Evolutionary conservation across 1,284 basidiomycete species (phyloP).

Genomic region (Pyrrhoderma noxium): DNA sequence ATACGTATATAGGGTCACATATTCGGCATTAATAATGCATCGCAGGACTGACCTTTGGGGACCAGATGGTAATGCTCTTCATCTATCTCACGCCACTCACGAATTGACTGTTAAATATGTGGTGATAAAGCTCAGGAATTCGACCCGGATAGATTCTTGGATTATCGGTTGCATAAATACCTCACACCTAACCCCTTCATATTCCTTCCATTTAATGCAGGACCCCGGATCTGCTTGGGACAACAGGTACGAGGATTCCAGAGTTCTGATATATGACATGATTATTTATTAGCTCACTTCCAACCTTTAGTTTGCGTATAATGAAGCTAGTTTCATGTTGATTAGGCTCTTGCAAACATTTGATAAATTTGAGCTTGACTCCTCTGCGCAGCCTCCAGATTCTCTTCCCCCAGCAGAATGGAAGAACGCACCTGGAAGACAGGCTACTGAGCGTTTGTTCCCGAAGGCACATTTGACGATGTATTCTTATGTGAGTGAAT

Average conservation of each 20-base stretch:
- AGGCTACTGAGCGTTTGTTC: constrained; percentile 10
- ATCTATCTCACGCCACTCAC: background rate
- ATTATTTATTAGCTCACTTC: too few relatives aligned
- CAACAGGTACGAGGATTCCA: constrained; percentile 35
- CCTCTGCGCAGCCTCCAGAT: constrained; percentile 37
- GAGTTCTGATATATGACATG: too few relatives aligned
- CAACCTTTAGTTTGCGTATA: constrained; percentile 51
- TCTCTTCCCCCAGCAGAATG: constrained; percentile 39
- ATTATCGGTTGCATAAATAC: constrained; percentile 31
- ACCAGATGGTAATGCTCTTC: constrained; percentile 42
- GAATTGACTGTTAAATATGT: background rate
- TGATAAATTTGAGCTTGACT: constrained; percentile 39
- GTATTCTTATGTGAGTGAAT: constrained; percentile 13
- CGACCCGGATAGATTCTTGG: constrained; percentile 40
- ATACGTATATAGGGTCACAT: constrained; percentile 22
- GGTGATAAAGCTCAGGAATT: constrained; percentile 31
- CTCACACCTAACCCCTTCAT: constrained; percentile 38
- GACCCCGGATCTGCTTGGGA: constrained; percentile 42
- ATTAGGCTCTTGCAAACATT: constrained; percentile 58
- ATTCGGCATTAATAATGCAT: constrained; percentile 57
- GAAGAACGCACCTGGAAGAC: constrained; percentile 24
- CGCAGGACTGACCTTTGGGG: constrained; percentile 60
- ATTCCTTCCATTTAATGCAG: constrained; percentile 43
- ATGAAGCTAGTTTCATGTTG: constrained; percentile 61
- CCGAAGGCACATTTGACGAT: constrained; percentile 16